Base-by-base conservation (phyloP, 495 filamentous ascomycete species). In the Evernia prunastri region DNA sequence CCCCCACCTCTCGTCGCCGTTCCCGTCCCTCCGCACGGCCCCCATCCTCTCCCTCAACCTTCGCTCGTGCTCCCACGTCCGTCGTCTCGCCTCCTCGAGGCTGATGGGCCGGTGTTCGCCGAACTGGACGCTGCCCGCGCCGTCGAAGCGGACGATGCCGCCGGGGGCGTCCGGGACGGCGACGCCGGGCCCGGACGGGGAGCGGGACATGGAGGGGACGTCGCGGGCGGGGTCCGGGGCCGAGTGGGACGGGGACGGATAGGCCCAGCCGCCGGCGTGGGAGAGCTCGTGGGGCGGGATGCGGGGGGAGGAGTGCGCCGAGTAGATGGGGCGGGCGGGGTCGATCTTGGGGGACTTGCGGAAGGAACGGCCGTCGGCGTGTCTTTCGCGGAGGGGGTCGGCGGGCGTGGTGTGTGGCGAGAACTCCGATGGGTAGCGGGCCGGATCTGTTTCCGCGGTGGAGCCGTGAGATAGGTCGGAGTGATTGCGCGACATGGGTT, bases 401-500 rank as follows among this genome's bases (percentile, higher is more conserved):
- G 35, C 25, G 27, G 45, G 67, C 20, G 49, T 25, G 40, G 60
- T n/a, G 3, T 33, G 42, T 8, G 63, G 63, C 3, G 66, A 65
- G 31, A 31, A 42, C 37, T 45, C 33, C 2, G 53, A 54, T 12
- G 64, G 68, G 51, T 67, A 54, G 42, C 60, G 63, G 0, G 56
- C 29, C 5, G 69, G 69, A 9, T 71, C 69, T 5, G 69, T 69
- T 60, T 69, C 67, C 8, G 69, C 67, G 49, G 63, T n/a, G 3
- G 69, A 71, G 27, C 25, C 37, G 60, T 45, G 63, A 3, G 78
- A 79, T 25, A 75, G 75, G 62, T 78, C 73, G 25, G 64, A 67
- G 56, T 71, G 64, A 61, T 80, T 64, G 37, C 81, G 77, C 0
- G 81, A 80, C 80, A 85, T 83, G 6, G 84, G 82, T 63, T 85